Conservation (phyloP, 2,329 filamentous ascomycete genomes). For the Hortaea sp. region DNA sequence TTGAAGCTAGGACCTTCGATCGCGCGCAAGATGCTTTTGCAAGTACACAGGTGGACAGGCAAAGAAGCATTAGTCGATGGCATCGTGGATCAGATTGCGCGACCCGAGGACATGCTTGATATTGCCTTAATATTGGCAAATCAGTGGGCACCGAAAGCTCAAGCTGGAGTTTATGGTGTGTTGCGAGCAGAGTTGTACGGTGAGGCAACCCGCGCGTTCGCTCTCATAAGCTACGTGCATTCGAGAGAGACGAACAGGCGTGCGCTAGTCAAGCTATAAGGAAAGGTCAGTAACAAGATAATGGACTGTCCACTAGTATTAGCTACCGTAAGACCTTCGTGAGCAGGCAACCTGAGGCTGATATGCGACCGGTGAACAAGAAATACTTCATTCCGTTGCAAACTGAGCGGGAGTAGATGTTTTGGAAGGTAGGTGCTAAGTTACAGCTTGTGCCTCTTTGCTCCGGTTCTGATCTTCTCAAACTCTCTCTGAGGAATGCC, state of each 20-base stretch:
- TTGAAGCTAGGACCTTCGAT: constrained; percentile 39
- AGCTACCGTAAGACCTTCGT: constrained; percentile 22
- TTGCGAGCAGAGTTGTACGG: constrained; percentile 45
- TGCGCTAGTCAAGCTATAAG: constrained; percentile 40
- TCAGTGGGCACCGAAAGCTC: constrained; percentile 31
- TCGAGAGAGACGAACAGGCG: constrained; percentile 32
- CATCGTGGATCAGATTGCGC: constrained; percentile 39
- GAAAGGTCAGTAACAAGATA: background rate
- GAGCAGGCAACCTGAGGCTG: constrained; percentile 5
- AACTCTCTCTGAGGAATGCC: too few species aligned
- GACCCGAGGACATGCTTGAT: constrained; percentile 36
- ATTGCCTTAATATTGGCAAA: constrained; percentile 31
- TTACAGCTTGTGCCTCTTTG: too few species aligned
- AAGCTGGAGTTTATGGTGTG: constrained; percentile 42
- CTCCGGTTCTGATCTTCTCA: too few species aligned
- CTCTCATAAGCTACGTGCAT: constrained; percentile 46
- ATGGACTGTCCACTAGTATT: constrained; percentile 3
- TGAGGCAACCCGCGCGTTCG: constrained; percentile 41
- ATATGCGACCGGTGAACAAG: constrained; percentile 32
- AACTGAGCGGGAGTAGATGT: constrained; percentile 39
- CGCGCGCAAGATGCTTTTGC: constrained; percentile 42
- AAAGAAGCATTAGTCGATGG: constrained; percentile 39
- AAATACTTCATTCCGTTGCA: constrained; percentile 40
- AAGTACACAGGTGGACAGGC: constrained; percentile 43
- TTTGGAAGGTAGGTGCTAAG: constrained; percentile 44